Percentiles rank a stretch among this genome's conserved stretches.
Evolutionary conservation across 345 rosid genomes (phyloP).

Genomic region (Euphorbia lathyris): DNA sequence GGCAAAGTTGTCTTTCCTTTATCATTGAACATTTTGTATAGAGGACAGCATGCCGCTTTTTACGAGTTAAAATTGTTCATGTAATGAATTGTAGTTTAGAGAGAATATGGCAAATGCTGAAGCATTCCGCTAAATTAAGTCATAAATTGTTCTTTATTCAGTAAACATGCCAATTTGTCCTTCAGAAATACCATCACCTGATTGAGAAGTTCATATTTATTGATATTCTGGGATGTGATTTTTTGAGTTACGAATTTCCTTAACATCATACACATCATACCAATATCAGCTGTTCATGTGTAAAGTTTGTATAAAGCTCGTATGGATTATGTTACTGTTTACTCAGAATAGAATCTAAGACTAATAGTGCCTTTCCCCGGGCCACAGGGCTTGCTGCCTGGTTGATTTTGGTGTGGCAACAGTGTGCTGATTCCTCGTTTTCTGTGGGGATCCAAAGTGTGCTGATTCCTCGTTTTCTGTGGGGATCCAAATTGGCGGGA

Average conservation of each 20-base stretch:
- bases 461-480: too few species aligned
- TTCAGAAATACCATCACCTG: background rate
- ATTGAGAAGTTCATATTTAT: background rate
- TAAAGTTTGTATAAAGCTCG: background rate
- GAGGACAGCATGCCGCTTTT: constrained; percentile 20
- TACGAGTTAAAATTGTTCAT: constrained; percentile 9
- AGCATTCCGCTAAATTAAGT: constrained; percentile 11
- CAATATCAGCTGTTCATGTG: background rate
- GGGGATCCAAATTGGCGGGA: too few species aligned
- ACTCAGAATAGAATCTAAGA: background rate
- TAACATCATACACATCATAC: background rate
- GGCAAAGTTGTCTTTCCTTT: constrained; percentile 8
- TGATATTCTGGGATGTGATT: background rate
- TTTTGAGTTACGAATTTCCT: background rate
- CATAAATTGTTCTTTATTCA: constrained; percentile 11
- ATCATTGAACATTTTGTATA: constrained; percentile 14
- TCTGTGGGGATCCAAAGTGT: too few species aligned
- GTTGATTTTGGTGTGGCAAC: too few species aligned
- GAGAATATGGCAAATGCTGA: background rate
- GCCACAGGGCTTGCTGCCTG: too few species aligned
- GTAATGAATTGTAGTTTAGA: constrained; percentile 16
- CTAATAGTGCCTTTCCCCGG: background rate
- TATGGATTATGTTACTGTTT: background rate
- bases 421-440: too few species aligned
- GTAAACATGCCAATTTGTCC: constrained; percentile 3